Conservation (phyloP, 371 early-diverging fungal species). For the Mucor velutinosus region DNA sequence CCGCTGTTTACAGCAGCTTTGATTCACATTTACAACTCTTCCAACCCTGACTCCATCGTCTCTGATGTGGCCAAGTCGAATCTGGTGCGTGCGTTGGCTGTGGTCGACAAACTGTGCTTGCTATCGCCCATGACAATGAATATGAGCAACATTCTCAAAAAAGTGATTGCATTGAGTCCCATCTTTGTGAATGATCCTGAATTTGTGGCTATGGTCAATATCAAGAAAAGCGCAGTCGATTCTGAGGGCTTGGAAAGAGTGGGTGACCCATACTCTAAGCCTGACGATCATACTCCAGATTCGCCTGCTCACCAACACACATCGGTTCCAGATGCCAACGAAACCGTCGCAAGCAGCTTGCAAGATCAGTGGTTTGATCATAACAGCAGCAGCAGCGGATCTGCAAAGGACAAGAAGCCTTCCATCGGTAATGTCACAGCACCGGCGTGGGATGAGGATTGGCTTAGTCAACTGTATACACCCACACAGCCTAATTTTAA, state of each 20-base stretch:
- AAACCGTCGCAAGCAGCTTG: neutral
- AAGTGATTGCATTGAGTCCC: conserved; percentile 5
- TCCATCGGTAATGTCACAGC: neutral
- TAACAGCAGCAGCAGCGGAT: neutral
- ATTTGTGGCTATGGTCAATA: neutral
- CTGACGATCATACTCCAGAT: neutral
- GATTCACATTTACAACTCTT: conserved; percentile 24
- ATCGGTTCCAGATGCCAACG: neutral
- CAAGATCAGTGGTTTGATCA: neutral
- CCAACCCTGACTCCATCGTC: conserved; percentile 5
- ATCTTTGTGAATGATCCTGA: conserved; percentile 9
- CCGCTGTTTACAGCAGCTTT: conserved; percentile 25
- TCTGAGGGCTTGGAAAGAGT: neutral
- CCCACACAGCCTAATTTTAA: conserved; percentile 1
- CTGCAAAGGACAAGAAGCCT: neutral
- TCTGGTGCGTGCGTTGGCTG: conserved; percentile 15
- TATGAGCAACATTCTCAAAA: conserved; percentile 13
- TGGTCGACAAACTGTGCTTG: conserved; percentile 11
- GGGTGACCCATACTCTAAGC: neutral
- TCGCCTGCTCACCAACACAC: neutral
- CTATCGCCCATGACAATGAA: neutral
- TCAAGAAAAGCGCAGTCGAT: neutral
- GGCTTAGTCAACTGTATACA: conserved; percentile 17
- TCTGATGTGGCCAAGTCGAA: conserved; percentile 21
- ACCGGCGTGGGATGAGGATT: conserved; percentile 5